These are phyloP conservation scores for Botrytis fragariae DNA, from an alignment of 2,329 filamentous ascomycete species.

Conservation along the genomic window DNA sequence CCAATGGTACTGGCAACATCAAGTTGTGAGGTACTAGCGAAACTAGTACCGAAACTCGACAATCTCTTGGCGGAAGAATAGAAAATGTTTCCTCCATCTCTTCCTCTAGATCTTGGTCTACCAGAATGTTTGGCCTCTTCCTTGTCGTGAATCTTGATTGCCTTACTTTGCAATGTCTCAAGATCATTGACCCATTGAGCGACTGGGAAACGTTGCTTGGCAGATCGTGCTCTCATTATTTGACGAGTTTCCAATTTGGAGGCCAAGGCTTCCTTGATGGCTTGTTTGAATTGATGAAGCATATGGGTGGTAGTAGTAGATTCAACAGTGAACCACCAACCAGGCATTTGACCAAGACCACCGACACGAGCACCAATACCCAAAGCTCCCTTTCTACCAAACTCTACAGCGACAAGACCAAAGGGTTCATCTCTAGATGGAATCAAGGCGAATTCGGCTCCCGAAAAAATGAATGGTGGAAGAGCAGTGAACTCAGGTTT, in stretches of 20 bases:
- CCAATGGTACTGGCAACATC: constrained; percentile 18
- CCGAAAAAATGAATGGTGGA: constrained; percentile 65
- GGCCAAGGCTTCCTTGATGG: constrained; percentile 59
- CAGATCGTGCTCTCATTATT: constrained; percentile 62
- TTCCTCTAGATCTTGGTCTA: constrained; percentile 21
- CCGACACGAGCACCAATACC: constrained; percentile 65
- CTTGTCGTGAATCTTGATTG: constrained; percentile 46
- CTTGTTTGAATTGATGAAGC: constrained; percentile 62
- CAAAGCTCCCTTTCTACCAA: constrained; percentile 65
- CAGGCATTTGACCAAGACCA: constrained; percentile 68
- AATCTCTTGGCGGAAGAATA: constrained; percentile 13
- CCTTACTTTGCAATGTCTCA: constrained; percentile 58
- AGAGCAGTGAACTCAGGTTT: constrained; percentile 66
- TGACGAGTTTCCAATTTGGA: constrained; percentile 55
- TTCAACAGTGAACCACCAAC: constrained; percentile 70
- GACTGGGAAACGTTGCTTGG: constrained; percentile 65
- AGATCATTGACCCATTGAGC: constrained; percentile 65
- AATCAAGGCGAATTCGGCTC: constrained; percentile 66
- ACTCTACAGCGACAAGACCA: constrained; percentile 66
- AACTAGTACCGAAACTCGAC: constrained; percentile 14
- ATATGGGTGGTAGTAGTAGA: constrained; percentile 61
- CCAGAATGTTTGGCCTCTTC: constrained; percentile 17
- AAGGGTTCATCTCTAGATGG: constrained; percentile 69
- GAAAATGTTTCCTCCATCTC: background rate
- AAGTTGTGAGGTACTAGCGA: constrained; percentile 19